Conservation (phyloP, 2,329 filamentous ascomycete genomes). For the Sporothrix curviconia region DNA sequence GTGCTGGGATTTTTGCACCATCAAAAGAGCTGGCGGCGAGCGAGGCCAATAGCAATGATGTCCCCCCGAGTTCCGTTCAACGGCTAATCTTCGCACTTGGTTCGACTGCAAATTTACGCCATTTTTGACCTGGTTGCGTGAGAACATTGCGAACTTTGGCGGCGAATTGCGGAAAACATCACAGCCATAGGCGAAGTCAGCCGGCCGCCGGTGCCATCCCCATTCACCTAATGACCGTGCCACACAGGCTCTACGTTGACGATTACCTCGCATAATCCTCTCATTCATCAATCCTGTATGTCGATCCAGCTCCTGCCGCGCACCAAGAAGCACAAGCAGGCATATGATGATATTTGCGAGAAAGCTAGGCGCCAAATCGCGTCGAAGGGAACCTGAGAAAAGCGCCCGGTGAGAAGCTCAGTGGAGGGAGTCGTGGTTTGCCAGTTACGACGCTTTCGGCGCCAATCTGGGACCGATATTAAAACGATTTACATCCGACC, state of each 20-base stretch:
- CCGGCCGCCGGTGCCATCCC: conserved; percentile 4
- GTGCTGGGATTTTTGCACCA: conserved; percentile 9
- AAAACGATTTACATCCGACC: conserved; percentile 2
- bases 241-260: conserved; percentile 2
- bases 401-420: not conserved
- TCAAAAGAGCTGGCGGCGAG: not conserved
- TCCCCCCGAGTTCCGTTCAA: conserved; percentile 3
- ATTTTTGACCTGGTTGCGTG: conserved; percentile 5
- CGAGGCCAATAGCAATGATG: not conserved
- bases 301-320: conserved; percentile 6
- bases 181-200: conserved; percentile 7
- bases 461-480: conserved; percentile 11
- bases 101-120: conserved; percentile 6
- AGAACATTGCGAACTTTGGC: conserved; percentile 2
- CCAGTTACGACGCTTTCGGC: not conserved
- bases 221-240: not conserved
- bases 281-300: conserved; percentile 9
- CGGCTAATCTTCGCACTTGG: not conserved
- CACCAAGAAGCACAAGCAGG: not conserved
- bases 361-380: not conserved
- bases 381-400: not conserved
- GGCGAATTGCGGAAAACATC: conserved; percentile 9
- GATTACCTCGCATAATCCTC: conserved; percentile 6
- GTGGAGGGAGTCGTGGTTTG: not conserved
- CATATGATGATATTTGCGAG: conserved; percentile 4